Evolutionary conservation across 75 land plant genomes (phyloP).

Genomic region (Picea glauca): DNA sequence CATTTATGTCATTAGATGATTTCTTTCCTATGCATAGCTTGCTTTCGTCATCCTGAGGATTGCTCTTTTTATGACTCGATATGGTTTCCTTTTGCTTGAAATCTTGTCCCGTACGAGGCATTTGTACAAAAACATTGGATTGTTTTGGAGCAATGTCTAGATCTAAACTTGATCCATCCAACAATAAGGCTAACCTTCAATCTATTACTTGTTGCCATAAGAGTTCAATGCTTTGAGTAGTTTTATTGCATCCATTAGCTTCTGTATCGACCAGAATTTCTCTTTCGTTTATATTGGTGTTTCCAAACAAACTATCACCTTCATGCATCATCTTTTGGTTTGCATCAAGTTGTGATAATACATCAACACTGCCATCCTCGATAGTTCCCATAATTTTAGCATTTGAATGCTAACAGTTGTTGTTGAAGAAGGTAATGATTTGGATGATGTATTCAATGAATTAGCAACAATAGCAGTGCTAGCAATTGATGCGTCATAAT

Average conservation of each 20-base stretch:
- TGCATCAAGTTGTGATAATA: background rate
- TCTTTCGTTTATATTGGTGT: background rate
- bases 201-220: conserved; percentile 5
- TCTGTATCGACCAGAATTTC: background rate
- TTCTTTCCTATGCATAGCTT: background rate
- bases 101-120: background rate
- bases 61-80: background rate
- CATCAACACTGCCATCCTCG: background rate
- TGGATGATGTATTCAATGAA: background rate
- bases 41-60: background rate
- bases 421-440: background rate
- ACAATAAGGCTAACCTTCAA: background rate
- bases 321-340: background rate
- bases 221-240: background rate
- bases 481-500: background rate
- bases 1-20: background rate
- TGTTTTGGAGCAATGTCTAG: background rate
- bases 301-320: background rate
- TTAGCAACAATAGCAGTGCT: background rate
- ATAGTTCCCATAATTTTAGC: background rate
- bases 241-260: background rate
- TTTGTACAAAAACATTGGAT: background rate
- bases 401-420: background rate
- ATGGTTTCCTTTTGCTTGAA: background rate
- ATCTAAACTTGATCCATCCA: conserved; percentile 7